Percentiles rank a stretch among this genome's conserved stretches.
Conservation (phyloP, 345 rosid species). For the Eucalyptus curtisii region DNA sequence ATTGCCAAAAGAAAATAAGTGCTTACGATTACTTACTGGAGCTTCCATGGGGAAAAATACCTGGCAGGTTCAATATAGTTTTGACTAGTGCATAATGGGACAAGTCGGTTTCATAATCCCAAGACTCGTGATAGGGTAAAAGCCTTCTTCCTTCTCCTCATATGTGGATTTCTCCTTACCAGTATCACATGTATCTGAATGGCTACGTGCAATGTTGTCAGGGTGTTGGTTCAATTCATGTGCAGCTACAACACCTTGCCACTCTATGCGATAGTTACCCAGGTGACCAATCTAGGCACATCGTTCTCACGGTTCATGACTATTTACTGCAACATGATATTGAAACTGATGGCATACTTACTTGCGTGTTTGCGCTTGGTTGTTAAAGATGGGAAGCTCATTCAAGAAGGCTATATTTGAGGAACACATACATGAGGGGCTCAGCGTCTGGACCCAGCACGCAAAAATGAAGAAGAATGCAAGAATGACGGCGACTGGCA, state of each 20-base stretch:
- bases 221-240: constrained; percentile 55
- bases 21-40: background rate
- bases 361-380: background rate
- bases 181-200: background rate
- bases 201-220: background rate
- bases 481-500: constrained; percentile 19
- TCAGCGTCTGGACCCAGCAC: constrained; percentile 59
- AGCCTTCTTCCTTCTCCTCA: background rate
- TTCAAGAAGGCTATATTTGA: constrained; percentile 69
- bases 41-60: background rate
- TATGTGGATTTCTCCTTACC: background rate
- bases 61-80: constrained; percentile 56
- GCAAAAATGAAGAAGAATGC: constrained; percentile 42
- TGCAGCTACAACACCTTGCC: constrained; percentile 80
- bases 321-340: background rate
- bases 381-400: constrained; percentile 74
- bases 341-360: background rate
- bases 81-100: constrained; percentile 76
- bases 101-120: constrained; percentile 32
- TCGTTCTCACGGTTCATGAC: background rate
- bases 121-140: constrained; percentile 67
- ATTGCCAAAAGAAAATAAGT: background rate
- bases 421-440: constrained; percentile 51
- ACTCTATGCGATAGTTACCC: constrained; percentile 74
- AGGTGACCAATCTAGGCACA: constrained; percentile 16